These are phyloP conservation scores for Primulina huaijiensis DNA, from an alignment of 257 asterid species.

Conservation along the genomic window DNA sequence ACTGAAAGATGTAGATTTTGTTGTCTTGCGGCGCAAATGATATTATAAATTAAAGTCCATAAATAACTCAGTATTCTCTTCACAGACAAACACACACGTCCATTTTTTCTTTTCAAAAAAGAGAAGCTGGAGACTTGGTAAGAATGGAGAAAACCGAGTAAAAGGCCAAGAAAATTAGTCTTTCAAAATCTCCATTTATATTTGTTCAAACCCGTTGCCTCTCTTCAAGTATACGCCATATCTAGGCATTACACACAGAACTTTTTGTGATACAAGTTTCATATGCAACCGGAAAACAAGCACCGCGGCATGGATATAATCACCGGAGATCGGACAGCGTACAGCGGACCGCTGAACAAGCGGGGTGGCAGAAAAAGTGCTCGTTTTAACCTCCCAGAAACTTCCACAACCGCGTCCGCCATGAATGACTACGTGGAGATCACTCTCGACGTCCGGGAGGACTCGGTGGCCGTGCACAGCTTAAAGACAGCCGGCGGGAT, in stretches of 20 bases:
- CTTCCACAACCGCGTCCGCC: conserved; percentile 8
- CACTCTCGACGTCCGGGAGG: conserved; percentile 80
- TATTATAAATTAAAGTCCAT: not conserved
- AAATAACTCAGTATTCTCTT: not conserved
- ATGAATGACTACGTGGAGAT: conserved; percentile 82
- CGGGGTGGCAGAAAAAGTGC: conserved; percentile 64
- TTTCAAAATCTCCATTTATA: not conserved
- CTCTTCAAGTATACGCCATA: not conserved
- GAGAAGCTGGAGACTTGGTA: not conserved
- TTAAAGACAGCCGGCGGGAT: conserved; percentile 80
- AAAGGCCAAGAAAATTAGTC: not conserved
- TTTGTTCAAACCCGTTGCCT: not conserved
- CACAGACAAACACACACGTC: not conserved
- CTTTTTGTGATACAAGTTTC: not conserved
- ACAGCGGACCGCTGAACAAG: conserved; percentile 70
- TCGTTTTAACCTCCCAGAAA: conserved; percentile 59
- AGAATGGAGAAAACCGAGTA: not conserved
- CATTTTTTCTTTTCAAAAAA: too few relatives aligned
- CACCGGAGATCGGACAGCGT: conserved; percentile 39
- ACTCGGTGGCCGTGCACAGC: conserved; percentile 92
- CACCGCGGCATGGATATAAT: conserved; percentile 54
- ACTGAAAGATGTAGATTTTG: too few relatives aligned
- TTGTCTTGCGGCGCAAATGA: too few relatives aligned
- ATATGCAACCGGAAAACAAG: conserved; percentile 45
- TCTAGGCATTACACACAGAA: too few relatives aligned